Percentiles rank a stretch among this genome's conserved stretches.
phyloP scores from a whole-genome alignment of 306 rosid species.

The Aeschynomene evenia region DNA sequence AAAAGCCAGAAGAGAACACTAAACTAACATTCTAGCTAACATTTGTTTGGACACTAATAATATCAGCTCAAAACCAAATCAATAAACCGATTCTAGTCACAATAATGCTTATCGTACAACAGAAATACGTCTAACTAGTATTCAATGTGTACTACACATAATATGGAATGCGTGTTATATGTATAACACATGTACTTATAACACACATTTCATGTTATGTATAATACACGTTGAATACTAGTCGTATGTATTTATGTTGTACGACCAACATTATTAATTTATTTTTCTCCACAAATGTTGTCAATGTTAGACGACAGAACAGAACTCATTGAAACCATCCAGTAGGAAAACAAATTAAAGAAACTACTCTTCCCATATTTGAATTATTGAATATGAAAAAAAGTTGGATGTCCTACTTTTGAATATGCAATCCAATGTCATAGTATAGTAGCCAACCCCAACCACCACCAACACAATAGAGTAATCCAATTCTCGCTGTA shows the following conservation, averaged over 20 bases:
- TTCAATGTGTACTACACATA: no score
- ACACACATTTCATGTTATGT: no score
- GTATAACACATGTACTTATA: no score
- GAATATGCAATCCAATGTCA: neutral
- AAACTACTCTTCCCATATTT: neutral
- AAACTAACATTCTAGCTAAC: no score
- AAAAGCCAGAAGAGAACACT: no score
- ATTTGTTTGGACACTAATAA: no score
- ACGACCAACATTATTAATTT: no score
- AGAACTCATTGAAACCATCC: neutral
- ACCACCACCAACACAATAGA: conserved; percentile 23
- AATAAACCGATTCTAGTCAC: neutral
- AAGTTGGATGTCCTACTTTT: conserved; percentile 27
- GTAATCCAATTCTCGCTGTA: neutral
- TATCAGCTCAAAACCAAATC: neutral
- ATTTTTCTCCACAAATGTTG: neutral
- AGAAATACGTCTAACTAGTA: no score
- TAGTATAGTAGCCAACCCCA: conserved; percentile 25
- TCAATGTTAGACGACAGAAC: neutral
- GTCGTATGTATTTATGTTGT: no score
- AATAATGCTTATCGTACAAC: no score
- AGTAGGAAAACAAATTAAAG: neutral
- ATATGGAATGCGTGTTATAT: no score
- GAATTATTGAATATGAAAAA: neutral
- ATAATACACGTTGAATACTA: no score